Evolutionary conservation across 2,329 filamentous ascomycete species (phyloP), one percentile per base, ranked within the genome.

Genomic region (Ascochyta viciae-villosae): DNA sequence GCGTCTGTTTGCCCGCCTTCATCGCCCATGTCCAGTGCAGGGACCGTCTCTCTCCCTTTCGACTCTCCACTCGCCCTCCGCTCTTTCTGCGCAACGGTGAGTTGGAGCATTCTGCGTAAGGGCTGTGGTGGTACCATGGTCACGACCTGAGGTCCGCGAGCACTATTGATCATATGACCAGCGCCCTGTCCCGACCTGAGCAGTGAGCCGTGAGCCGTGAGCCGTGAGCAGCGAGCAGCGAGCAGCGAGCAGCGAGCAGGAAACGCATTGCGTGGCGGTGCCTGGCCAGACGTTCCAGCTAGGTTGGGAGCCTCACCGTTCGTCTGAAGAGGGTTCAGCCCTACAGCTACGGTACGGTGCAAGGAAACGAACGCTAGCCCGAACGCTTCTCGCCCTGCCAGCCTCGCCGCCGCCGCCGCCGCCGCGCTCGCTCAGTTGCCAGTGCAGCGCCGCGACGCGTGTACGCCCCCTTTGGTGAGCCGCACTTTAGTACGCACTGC

Each of bases 101-200:
- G 35, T 59, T 50, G 41, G 44, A 45, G 55, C 63, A 56, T 60
- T 51, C 45, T 59, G 60, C 57, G 56, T 58, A 66, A 63, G 60
- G 63, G 65, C 66, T 62, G 60, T 59, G 57, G 68, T 69, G 62
- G 55, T 66, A 70, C 64, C 63, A 72, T 72, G 69, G 60, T 58
- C 63, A 63, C 67, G 49, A 42, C 53, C 50, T 45, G 37, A 50
- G 43, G 47, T 31, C 39, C 38, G 39, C 33, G 49, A 54, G 47
- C 54, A 31, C 31, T 53, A 50, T 55, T 37, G 38, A 50, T 59
- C 58, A 57, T 59, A 55, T 60, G 62, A 60, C 40, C 58, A 37
- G 43, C 42, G 44, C 33, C 45, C 43, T 40, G 50, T 40, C 53
- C 38, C 47, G 37, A 52, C 37, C 46, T 35, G 37, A 37, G 42